A percentile compares a stretch with the other conserved stretches of the same genome.
These are phyloP conservation scores for Moesziomyces sp. DNA, from an alignment of 1,284 basidiomycete species.

Conservation along the genomic window DNA sequence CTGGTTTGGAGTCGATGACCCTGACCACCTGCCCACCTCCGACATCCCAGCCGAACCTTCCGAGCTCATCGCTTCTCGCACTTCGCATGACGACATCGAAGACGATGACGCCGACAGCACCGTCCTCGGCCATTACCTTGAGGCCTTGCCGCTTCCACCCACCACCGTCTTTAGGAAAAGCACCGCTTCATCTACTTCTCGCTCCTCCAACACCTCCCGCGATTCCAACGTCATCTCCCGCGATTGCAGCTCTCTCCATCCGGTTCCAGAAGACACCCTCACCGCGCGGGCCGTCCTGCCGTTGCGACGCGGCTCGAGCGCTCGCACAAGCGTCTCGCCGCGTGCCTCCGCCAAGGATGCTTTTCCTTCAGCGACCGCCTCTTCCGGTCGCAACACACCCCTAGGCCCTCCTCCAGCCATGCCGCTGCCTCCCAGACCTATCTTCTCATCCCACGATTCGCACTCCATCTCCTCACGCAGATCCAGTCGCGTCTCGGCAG, in stretches of 20 bases:
- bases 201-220: no score
- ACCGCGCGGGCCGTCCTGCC: constrained; percentile 3
- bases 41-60: neutral
- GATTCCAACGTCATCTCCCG: no score
- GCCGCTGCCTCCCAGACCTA: constrained; percentile 34
- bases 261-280: no score
- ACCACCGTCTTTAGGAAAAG: neutral
- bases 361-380: neutral
- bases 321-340: constrained; percentile 1
- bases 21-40: neutral
- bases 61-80: neutral
- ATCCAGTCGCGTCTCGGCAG: constrained; percentile 18
- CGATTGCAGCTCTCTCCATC: no score
- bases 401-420: constrained; percentile 31
- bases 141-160: constrained; percentile 20
- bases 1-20: constrained; percentile 24
- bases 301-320: constrained; percentile 6
- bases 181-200: constrained; percentile 9
- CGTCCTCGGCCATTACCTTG: constrained; percentile 22
- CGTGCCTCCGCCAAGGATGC: neutral
- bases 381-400: constrained; percentile 8
- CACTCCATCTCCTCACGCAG: constrained; percentile 7
- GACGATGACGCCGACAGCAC: constrained; percentile 41
- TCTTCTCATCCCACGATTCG: neutral
- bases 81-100: constrained; percentile 7